A percentile compares a stretch with the other conserved stretches of the same genome.
These are phyloP conservation scores for Suillus discolor DNA, from an alignment of 768 basidiomycete species.

Conservation along the genomic window DNA sequence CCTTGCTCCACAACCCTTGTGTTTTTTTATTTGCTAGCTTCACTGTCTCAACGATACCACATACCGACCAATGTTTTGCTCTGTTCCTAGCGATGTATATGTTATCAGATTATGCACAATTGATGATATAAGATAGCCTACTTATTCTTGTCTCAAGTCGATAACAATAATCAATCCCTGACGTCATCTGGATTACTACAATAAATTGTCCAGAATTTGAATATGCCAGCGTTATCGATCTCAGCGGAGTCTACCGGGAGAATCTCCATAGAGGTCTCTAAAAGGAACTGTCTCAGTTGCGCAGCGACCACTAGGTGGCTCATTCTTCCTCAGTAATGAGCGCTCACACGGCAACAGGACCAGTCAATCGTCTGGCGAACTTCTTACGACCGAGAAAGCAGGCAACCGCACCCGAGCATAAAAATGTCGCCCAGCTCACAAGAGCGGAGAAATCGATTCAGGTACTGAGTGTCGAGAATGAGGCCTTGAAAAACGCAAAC, in stretches of 20 bases:
- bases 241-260: neutral
- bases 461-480: conserved; percentile 2
- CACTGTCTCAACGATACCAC: conserved; percentile 32
- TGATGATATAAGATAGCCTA: neutral
- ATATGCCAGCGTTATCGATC: neutral
- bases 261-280: neutral
- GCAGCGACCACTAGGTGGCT: neutral
- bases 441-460: neutral
- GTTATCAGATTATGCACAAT: conserved; percentile 5
- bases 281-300: neutral
- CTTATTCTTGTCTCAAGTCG: conserved; percentile 7
- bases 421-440: neutral
- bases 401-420: no score
- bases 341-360: neutral
- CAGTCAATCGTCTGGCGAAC: neutral
- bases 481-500: neutral
- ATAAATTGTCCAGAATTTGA: no score
- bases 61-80: conserved; percentile 15
- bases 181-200: no score
- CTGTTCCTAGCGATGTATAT: conserved; percentile 8
- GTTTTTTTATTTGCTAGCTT: conserved; percentile 27
- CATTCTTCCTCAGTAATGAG: neutral
- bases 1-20: conserved; percentile 16
- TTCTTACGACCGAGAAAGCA: conserved; percentile 1
- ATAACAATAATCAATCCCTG: neutral